Conservation (phyloP, 1,284 basidiomycete species). For the Hemileccinum hortonii region DNA sequence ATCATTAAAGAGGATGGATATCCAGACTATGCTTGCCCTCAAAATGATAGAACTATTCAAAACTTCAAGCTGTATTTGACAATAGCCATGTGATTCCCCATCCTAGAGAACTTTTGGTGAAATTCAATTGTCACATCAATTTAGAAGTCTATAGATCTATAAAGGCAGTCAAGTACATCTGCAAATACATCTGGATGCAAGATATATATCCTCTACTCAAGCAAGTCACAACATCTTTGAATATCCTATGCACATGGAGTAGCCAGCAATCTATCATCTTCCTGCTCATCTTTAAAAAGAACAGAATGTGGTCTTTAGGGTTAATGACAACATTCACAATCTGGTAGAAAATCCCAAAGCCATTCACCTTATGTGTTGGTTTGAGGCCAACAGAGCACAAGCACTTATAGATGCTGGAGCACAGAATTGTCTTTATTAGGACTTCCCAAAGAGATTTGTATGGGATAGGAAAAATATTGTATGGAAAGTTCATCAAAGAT, state of each 20-base stretch:
- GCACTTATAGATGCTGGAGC: conserved; percentile 26
- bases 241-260: conserved; percentile 19
- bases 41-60: conserved; percentile 9
- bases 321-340: too few relatives aligned
- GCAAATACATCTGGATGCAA: too few relatives aligned
- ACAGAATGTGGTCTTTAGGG: conserved; percentile 41
- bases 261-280: conserved; percentile 14
- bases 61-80: not conserved
- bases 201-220: conserved; percentile 4
- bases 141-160: too few relatives aligned
- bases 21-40: conserved; percentile 8
- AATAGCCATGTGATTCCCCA: not conserved
- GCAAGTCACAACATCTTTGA: conserved; percentile 19
- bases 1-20: conserved; percentile 14
- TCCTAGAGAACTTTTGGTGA: conserved; percentile 1
- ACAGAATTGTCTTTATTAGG: conserved; percentile 34
- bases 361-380: conserved; percentile 38
- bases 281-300: conserved; percentile 22
- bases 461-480: conserved; percentile 21
- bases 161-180: too few relatives aligned
- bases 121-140: conserved; percentile 52
- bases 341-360: conserved; percentile 3
- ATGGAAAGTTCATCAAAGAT: conserved; percentile 14
- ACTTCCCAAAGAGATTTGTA: conserved; percentile 35
- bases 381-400: conserved; percentile 36